phyloP scores from a whole-genome alignment of 768 basidiomycete species.

The Mycena galericulata region DNA sequence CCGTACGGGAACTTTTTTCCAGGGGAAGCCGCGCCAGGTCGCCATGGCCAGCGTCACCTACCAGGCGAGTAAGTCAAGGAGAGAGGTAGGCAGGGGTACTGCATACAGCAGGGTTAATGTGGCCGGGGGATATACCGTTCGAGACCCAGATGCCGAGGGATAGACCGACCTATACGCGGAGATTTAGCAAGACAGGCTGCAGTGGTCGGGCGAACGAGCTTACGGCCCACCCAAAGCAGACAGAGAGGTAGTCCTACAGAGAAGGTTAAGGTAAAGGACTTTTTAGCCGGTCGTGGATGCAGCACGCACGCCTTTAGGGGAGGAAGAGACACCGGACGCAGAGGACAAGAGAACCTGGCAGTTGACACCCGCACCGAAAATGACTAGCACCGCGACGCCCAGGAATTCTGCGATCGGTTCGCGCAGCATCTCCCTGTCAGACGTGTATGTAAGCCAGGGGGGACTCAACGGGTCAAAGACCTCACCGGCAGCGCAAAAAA shows the following conservation, averaged over 20 bases:
- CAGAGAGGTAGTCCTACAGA: conserved; percentile 45
- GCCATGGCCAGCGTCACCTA: conserved; percentile 60
- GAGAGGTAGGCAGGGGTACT: neutral
- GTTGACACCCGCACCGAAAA: conserved; percentile 53
- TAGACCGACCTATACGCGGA: too few species aligned
- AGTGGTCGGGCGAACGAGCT: conserved; percentile 19
- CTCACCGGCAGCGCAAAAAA: too few species aligned
- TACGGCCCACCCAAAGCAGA: conserved; percentile 49
- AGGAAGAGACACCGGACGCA: conserved; percentile 44
- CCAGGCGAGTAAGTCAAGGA: neutral
- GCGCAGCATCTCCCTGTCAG: conserved; percentile 26
- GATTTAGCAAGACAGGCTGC: too few species aligned
- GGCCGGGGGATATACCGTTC: conserved; percentile 52
- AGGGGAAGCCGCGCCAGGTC: conserved; percentile 65
- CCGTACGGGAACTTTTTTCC: conserved; percentile 65
- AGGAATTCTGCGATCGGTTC: conserved; percentile 61
- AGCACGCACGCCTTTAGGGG: conserved; percentile 54
- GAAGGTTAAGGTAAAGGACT: neutral
- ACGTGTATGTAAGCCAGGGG: too few species aligned
- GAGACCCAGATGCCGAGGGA: conserved; percentile 61
- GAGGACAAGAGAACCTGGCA: conserved; percentile 54
- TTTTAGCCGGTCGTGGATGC: too few species aligned
- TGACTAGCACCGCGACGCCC: conserved; percentile 54
- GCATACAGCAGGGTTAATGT: conserved; percentile 39
- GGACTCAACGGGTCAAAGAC: too few species aligned